phyloP scores from a whole-genome alignment of 306 rosid genomes.

The Cicer arietinum region DNA sequence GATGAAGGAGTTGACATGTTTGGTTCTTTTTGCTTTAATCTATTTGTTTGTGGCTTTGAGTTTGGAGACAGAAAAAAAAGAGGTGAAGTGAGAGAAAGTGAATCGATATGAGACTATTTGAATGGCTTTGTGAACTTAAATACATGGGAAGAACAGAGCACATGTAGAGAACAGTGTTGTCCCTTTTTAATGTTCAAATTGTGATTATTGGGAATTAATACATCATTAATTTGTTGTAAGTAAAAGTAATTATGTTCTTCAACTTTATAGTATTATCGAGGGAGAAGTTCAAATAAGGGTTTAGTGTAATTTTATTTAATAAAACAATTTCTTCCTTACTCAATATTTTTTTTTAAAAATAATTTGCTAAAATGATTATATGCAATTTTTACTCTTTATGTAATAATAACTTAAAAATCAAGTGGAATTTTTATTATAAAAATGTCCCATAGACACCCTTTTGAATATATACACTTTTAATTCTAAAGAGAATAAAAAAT shows the following conservation, averaged over 20 bases:
- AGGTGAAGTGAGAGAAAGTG: constrained; percentile 34
- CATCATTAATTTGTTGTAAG: constrained; percentile 1
- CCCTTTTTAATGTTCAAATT: constrained; percentile 39
- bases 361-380: no score
- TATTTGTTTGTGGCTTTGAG: constrained; percentile 38
- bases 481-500: no score
- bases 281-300: no score
- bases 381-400: no score
- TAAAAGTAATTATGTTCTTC: constrained; percentile 1
- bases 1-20: constrained; percentile 37
- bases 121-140: constrained; percentile 40
- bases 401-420: no score
- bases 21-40: constrained; percentile 39
- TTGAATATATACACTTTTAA: no score
- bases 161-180: constrained; percentile 53
- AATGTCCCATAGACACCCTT: no score
- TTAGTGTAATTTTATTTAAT: no score
- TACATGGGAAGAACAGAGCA: constrained; percentile 54
- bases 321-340: no score
- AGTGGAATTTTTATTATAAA: no score
- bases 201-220: constrained; percentile 38
- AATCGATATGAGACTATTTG: constrained; percentile 27
- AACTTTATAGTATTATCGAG: not conserved
- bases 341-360: no score
- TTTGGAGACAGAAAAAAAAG: constrained; percentile 40